These are phyloP conservation scores for Fusarium sp. DNA, from an alignment of 2,329 filamentous ascomycete genomes.

Conservation along the genomic window DNA sequence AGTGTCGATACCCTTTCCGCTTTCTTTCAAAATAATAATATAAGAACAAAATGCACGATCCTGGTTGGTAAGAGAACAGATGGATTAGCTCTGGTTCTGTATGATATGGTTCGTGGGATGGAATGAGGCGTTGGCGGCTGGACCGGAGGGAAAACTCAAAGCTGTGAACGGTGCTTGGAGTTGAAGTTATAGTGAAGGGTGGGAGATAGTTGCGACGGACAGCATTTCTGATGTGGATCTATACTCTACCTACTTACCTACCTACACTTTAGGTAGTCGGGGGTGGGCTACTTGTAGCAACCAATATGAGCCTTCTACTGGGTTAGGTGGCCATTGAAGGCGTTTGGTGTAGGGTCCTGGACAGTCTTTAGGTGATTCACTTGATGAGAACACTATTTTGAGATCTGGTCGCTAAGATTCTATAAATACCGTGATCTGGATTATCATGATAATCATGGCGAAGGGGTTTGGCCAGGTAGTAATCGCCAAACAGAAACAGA, in stretches of 20 bases:
- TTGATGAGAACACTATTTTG: neutral
- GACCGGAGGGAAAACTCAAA: slow-evolving; percentile 17
- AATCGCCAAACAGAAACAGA: neutral
- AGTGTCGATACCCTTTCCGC: slow-evolving; percentile 39
- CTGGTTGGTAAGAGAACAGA: slow-evolving; percentile 26
- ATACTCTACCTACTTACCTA: slow-evolving; percentile 9
- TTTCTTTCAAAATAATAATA: slow-evolving; percentile 24
- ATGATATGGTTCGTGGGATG: slow-evolving; percentile 28
- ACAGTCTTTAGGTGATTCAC: neutral
- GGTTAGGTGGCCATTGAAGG: neutral
- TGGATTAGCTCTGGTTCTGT: slow-evolving; percentile 27
- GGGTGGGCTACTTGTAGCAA: slow-evolving; percentile 2
- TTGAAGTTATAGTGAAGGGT: neutral
- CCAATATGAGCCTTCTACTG: neutral
- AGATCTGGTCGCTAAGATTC: neutral
- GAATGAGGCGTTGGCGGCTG: slow-evolving; percentile 33
- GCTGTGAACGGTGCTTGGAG: slow-evolving; percentile 5
- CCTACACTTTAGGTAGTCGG: slow-evolving; percentile 1
- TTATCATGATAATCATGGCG: neutral
- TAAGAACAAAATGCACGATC: slow-evolving; percentile 11
- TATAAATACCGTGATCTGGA: neutral
- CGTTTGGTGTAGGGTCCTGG: neutral
- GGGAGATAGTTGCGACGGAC: neutral
- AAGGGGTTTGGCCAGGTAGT: neutral
- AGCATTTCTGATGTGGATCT: slow-evolving; percentile 16